Base-by-base conservation (phyloP, 768 basidiomycete genomes). In the Tylopilus vinaceipallidus region DNA sequence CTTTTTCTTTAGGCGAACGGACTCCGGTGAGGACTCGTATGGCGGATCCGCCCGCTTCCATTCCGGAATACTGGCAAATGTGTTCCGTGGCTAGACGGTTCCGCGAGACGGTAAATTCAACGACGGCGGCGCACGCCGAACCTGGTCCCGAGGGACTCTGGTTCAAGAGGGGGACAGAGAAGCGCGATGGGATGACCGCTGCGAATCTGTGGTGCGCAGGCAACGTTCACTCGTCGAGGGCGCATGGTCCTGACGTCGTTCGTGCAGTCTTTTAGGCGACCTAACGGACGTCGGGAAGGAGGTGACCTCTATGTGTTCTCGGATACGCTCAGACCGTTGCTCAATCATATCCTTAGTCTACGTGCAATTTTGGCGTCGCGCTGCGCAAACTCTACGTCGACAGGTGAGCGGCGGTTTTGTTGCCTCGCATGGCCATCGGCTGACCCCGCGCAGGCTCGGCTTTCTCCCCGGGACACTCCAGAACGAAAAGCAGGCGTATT, bases 21-120 rank as follows among this genome's bases (percentile, higher is more conserved):
- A 81, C 87, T 0, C 88, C 88, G 1, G 87, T 90, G n/a, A 81
- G 79, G 9, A 71, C 82, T 11, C 78, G 87, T 3, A 76, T 90
- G 67, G 66, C 75, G 6, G 75, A 73, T 4, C 71, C 83, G 8
- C 85, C 86, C 0, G 81, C 82, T 11, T 80, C 75, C 26, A 80
- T 90, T 46, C 83, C 86, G 1, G 76, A 79, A 56, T 72, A 85
- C 54, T 90, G 88, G 86, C 66, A 74, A 48, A 75, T 87, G 74
- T 87, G 85, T 61, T 77, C 75, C 47, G 75, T 73, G 1, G 78
- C 78, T 7, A 72, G 74, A 33, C 70, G 73, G 23, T 83, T 84
- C 56, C 68, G 70, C 16, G 73, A 76, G 23, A 69, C 76, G 13
- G 75, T 81, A 11, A 55, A 55, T 46, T 49, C 61, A n/a, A 60